Base-by-base conservation (phyloP, 148 eudicot species). In the Chenopodium suecicum region DNA sequence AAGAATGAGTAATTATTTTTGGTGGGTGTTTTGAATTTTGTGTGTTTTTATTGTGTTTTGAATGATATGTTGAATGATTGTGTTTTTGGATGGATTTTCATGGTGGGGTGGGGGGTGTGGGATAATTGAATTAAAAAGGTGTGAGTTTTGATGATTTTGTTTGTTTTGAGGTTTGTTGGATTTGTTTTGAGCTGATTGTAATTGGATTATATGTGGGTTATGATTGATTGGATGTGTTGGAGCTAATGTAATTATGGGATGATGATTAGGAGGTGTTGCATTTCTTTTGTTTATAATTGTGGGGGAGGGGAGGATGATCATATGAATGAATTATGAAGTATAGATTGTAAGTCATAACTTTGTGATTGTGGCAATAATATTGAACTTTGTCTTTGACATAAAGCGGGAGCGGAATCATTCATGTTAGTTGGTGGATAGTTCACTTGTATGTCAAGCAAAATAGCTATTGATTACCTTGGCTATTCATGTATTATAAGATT, bases 341-440 rank as follows among this genome's bases (percentile, higher is more conserved):
- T 25, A 29, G 12, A 52, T 29, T 72, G 62, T 73, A 54, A 47
- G 46, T 78, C 68, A 50, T 2, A 29, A 66, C 52, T 68, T 58
- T 22, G 74, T 73, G 47, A 54, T 41, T 73, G 48, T 83, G 67
- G 64, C 29, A 14, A 25, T n/a, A 10, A 1, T 75, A 13, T 46
- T 22, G 25, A 23, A 29, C 52, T 67, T 73, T 78, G 60, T 52
- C 48, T 69, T 58, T 8, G 23, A 70, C 46, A 64, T 23, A 46
- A 56, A 79, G 81, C 12, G 23, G n/a, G 34, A 69, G 31, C 68
- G 5, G 31, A 56, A 74, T 79, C 22, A 68, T 79, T 63, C 23
- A 66, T 83, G 79, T 67, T 74, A 54, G 32, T 54, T 67, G 79
- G 76, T 83, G 63, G 52, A 22, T 58, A 20, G 79, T 27, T 72